A percentile compares a stretch with the other conserved stretches of the same genome.
Conservation (phyloP, 2,329 filamentous ascomycete genomes). For the Cucurbitaria berberidis region DNA sequence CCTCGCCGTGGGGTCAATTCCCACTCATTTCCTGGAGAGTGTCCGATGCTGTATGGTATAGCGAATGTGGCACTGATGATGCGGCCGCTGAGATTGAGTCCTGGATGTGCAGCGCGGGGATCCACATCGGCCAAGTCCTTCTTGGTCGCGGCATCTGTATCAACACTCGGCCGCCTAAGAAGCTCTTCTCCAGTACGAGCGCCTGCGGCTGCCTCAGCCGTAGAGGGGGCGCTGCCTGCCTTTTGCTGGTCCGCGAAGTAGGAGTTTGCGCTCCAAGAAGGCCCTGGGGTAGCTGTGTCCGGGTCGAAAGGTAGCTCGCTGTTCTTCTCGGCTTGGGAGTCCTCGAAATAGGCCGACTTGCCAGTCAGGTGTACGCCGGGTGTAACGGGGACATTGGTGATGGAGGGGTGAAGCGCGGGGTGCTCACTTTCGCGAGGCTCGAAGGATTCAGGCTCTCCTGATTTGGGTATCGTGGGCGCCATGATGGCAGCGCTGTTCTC, state of each 20-base stretch:
- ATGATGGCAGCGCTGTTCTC: constrained; percentile 24
- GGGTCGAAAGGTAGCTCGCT: constrained; percentile 38
- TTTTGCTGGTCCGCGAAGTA: constrained; percentile 40
- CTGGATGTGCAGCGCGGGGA: constrained; percentile 62
- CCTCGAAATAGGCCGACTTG: constrained; percentile 47
- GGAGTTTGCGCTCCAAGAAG: constrained; percentile 47
- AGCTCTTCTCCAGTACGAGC: constrained; percentile 58
- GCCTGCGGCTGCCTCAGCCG: constrained; percentile 53
- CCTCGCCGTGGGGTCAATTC: constrained; percentile 78
- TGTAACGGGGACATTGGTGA: constrained; percentile 52
- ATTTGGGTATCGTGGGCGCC: constrained; percentile 29
- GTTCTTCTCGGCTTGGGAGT: constrained; percentile 19
- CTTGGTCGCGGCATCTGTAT: constrained; percentile 44
- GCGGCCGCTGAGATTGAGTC: constrained; percentile 64
- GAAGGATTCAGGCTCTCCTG: constrained; percentile 26
- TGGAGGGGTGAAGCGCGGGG: constrained; percentile 48
- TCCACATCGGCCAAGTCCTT: constrained; percentile 57
- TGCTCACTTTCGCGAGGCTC: constrained; percentile 39
- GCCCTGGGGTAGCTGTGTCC: constrained; percentile 38
- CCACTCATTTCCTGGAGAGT: constrained; percentile 62
- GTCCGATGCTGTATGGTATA: constrained; percentile 66
- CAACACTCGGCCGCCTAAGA: constrained; percentile 60
- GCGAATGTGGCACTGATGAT: constrained; percentile 70
- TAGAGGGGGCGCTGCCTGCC: constrained; percentile 34
- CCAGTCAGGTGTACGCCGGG: constrained; percentile 49